A percentile compares a stretch with the other conserved stretches of the same genome.
Conservation (phyloP, 2,329 filamentous ascomycete genomes). For the Pseudocercospora fuligena region DNA sequence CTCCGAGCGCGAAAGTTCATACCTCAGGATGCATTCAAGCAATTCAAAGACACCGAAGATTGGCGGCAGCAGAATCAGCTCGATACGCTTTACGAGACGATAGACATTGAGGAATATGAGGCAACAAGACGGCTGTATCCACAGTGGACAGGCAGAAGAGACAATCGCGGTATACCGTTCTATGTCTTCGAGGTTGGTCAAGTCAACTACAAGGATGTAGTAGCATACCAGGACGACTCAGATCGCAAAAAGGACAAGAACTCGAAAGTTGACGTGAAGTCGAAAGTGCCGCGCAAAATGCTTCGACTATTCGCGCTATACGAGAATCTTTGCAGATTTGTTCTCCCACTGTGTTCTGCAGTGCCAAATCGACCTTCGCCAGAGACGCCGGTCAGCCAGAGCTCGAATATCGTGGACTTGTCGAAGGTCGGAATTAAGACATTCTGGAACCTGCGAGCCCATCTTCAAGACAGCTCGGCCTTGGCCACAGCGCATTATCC, state of each 20-base stretch:
- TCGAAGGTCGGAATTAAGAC: constrained; percentile 84
- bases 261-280: constrained; percentile 52
- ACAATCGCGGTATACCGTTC: constrained; percentile 87
- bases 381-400: constrained; percentile 86
- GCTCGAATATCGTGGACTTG: constrained; percentile 94
- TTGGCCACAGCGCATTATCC: constrained; percentile 93
- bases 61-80: constrained; percentile 83
- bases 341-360: constrained; percentile 81
- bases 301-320: constrained; percentile 90
- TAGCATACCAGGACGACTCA: constrained; percentile 73
- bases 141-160: constrained; percentile 91
- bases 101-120: constrained; percentile 84
- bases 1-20: constrained; percentile 83
- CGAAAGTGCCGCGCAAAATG: constrained; percentile 73
- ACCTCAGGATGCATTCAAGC: constrained; percentile 74
- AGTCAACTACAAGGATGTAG: constrained; percentile 80
- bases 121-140: constrained; percentile 81
- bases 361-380: constrained; percentile 72
- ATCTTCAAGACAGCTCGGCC: constrained; percentile 91
- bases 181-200: constrained; percentile 88
- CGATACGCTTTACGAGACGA: constrained; percentile 80
- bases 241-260: constrained; percentile 56
- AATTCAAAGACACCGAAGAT: constrained; percentile 87
- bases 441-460: constrained; percentile 91
- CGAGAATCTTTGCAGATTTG: constrained; percentile 87